Evolutionary conservation across 805 yeast species (phyloP).

Genomic region (Torulaspora maleeae): DNA sequence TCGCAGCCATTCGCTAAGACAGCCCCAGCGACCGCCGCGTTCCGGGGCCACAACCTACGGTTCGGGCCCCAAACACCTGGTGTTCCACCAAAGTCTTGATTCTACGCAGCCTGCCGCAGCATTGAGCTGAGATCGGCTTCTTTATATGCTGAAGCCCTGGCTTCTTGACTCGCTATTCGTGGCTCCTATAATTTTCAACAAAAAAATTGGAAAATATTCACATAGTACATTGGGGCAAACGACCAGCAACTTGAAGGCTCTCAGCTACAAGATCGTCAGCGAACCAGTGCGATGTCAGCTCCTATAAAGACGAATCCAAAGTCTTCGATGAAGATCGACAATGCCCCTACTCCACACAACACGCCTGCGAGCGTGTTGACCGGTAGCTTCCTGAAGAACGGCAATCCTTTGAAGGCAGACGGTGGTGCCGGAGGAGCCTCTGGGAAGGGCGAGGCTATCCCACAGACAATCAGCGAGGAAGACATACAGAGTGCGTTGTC

Average conservation of each 20-base stretch:
- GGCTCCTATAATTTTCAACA: not conserved
- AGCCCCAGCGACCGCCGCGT: no score
- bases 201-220: not conserved
- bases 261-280: not conserved
- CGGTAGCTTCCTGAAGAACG: conserved; percentile 56
- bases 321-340: conserved; percentile 62
- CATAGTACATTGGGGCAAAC: not conserved
- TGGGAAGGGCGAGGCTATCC: conserved; percentile 35
- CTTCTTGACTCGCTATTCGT: not conserved
- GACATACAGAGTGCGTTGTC: conserved; percentile 49
- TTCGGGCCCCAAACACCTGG: no score
- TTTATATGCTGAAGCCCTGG: not conserved
- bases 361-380: conserved; percentile 87
- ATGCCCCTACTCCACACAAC: conserved; percentile 98
- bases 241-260: not conserved
- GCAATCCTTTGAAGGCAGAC: conserved; percentile 43
- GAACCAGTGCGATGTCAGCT: conserved; percentile 57
- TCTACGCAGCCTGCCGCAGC: not conserved
- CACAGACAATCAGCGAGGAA: conserved; percentile 71
- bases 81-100: no score
- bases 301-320: conserved; percentile 65
- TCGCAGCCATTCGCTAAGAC: no score
- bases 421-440: conserved; percentile 21
- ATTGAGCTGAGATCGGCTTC: not conserved
- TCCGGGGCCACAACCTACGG: no score